Evolutionary conservation across 1,139 yeast genomes (phyloP).

Genomic region (Saccharomyces uvarum): DNA sequence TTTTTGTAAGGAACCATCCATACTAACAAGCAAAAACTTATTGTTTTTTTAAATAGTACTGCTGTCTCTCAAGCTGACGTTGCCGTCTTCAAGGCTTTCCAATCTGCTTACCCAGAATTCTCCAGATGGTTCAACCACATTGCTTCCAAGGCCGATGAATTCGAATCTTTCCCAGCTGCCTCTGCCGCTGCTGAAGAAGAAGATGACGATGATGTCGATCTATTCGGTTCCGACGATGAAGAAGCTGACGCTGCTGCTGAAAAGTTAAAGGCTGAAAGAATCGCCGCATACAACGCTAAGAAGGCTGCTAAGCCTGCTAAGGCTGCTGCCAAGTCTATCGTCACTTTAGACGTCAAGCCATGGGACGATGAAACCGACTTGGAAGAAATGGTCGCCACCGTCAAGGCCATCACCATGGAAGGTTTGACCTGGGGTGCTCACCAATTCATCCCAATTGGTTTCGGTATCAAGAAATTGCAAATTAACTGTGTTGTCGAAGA

Average conservation of each 20-base stretch:
- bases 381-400: constrained; percentile 78
- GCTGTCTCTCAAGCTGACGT: constrained; percentile 95
- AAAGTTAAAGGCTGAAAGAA: constrained; percentile 91
- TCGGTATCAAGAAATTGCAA: constrained; percentile 99
- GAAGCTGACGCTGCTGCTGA: constrained; percentile 96
- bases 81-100: constrained; percentile 89
- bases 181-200: constrained; percentile 56
- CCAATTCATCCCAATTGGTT: constrained; percentile 95
- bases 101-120: constrained; percentile 84
- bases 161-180: constrained; percentile 78
- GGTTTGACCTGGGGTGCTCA: constrained; percentile 99
- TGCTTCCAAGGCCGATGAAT: constrained; percentile 83
- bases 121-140: constrained; percentile 98
- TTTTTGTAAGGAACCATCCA: background rate
- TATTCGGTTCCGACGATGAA: constrained; percentile 86
- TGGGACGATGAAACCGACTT: constrained; percentile 99
- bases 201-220: constrained; percentile 86
- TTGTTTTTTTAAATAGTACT: constrained; percentile 39
- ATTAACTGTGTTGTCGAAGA: constrained; percentile 97
- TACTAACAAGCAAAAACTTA: background rate
- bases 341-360: constrained; percentile 96
- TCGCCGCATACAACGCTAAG: constrained; percentile 95
- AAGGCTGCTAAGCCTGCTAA: constrained; percentile 96
- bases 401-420: constrained; percentile 74
- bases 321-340: constrained; percentile 97